Percentiles rank a stretch among this genome's conserved stretches.
Evolutionary conservation across 75 land plant genomes (phyloP).

Genomic region (Pinus taeda): DNA sequence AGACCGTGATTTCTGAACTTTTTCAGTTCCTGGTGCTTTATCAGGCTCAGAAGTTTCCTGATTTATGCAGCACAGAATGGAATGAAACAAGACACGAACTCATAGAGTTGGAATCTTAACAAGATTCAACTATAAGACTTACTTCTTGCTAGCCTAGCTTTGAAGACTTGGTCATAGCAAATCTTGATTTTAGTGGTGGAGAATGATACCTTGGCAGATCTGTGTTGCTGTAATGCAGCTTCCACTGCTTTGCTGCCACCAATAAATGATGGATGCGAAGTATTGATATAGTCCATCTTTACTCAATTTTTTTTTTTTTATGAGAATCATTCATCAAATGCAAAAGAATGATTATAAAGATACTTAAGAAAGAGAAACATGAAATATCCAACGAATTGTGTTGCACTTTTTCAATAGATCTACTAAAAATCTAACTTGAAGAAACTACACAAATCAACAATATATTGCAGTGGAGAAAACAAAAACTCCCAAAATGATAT

Average conservation of each 20-base stretch:
- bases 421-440: background rate
- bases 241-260: constrained; percentile 98
- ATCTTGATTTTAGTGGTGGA: constrained; percentile 63
- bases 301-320: background rate
- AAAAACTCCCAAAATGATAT: background rate
- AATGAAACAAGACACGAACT: background rate
- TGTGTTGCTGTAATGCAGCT: constrained; percentile 64
- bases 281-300: constrained; percentile 98
- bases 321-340: background rate
- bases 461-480: background rate
- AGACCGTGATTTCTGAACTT: constrained; percentile 57
- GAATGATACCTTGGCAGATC: constrained; percentile 42
- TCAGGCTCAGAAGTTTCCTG: constrained; percentile 51
- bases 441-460: background rate
- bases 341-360: background rate
- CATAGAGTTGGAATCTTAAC: background rate
- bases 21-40: constrained; percentile 37
- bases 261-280: constrained; percentile 93
- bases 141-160: background rate
- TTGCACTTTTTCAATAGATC: background rate
- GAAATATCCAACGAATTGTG: background rate
- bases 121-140: background rate
- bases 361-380: background rate
- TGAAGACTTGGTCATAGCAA: background rate
- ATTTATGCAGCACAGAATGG: background rate